These are phyloP conservation scores for Neofusicoccum parvum DNA, from an alignment of 2,329 filamentous ascomycete genomes.

Conservation along the genomic window DNA sequence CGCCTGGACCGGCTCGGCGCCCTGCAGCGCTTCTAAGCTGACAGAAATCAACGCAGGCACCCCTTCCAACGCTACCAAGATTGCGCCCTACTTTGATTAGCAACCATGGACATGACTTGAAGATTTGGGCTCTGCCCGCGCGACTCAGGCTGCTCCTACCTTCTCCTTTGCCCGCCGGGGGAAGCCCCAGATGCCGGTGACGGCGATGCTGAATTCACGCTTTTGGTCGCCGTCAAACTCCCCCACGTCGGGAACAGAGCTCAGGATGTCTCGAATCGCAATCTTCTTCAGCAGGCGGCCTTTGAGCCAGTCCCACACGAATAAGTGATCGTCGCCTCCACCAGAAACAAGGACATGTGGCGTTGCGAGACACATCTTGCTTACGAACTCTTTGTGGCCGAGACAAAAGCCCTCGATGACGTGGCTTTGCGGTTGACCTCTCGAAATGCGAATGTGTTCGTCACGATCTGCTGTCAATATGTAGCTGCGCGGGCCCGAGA, in stretches of 20 bases:
- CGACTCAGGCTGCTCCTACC: slow-evolving; percentile 39
- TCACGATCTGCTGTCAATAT: slow-evolving; percentile 71
- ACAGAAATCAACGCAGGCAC: slow-evolving; percentile 67
- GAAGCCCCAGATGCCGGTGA: slow-evolving; percentile 56
- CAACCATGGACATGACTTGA: not conserved
- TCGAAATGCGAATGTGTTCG: slow-evolving; percentile 86
- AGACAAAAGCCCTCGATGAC: slow-evolving; percentile 89
- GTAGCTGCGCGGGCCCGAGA: slow-evolving; percentile 51
- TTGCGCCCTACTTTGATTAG: slow-evolving; percentile 22
- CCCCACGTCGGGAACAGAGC: slow-evolving; percentile 3
- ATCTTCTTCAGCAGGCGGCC: slow-evolving; percentile 58
- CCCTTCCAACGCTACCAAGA: slow-evolving; percentile 48
- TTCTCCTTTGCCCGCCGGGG: slow-evolving; percentile 27
- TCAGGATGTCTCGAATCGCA: slow-evolving; percentile 37
- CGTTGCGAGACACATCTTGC: slow-evolving; percentile 68
- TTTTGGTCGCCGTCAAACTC: slow-evolving; percentile 22
- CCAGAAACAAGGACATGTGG: slow-evolving; percentile 76
- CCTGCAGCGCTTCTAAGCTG: slow-evolving; percentile 52
- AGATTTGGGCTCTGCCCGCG: slow-evolving; percentile 28
- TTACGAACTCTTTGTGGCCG: slow-evolving; percentile 84
- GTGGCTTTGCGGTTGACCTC: slow-evolving; percentile 78
- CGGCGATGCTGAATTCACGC: slow-evolving; percentile 42
- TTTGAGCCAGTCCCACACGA: slow-evolving; percentile 79
- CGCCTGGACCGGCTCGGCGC: slow-evolving; percentile 38
- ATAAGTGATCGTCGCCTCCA: slow-evolving; percentile 78